Base-by-base conservation (phyloP, 495 filamentous ascomycete genomes). In the Margaritispora aquatica region DNA sequence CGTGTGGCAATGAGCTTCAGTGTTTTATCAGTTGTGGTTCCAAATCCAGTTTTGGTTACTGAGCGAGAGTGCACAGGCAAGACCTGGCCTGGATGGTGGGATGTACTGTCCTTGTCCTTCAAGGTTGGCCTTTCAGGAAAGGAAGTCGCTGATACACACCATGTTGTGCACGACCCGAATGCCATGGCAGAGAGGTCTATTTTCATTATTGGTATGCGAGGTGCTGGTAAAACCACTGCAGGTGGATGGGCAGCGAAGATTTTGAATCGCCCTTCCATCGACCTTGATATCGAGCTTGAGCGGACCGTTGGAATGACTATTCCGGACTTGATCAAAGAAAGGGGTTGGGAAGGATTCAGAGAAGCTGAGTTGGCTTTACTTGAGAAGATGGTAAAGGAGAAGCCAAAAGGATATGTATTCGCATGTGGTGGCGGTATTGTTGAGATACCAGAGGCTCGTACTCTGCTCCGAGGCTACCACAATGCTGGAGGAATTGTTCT, bases 71-170 rank as follows among this genome's bases (percentile, higher is more conserved):
- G 94, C 69, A 88, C 90, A 21, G 92, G 87, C 44, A 99, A 99
- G 80, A 99, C 94, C n/a, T 99, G 95, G 94, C 94, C 94, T 0
- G 94, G 92, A 13, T 99, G 94, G 90, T 99, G 94, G 94, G 95
- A 99, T 70, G 82, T 84, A 41, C 68, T 96, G 54, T 82, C 85
- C 29, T 82, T 88, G 57, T 77, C 81, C 2, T 99, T 96, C 74
- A 77, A 81, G 15, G 88, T 87, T 26, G 71, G 81, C 23, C 72
- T 97, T 21, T 81, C 85, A 41, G 94, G 94, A 27, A 77, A 79
- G 36, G 89, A 94, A 44, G 75, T 85, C 36, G 76, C 76, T 69
- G 67, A 64, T 24, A 73, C 61, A n/a, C 63, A 71, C 2, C 41
- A 51, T 22, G 68, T 69, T 10, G 26, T 31, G 51, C 13, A 51